Evolutionary conservation across 2,329 filamentous ascomycete species (phyloP).

Genomic region (Microthyrium microscopicum): DNA sequence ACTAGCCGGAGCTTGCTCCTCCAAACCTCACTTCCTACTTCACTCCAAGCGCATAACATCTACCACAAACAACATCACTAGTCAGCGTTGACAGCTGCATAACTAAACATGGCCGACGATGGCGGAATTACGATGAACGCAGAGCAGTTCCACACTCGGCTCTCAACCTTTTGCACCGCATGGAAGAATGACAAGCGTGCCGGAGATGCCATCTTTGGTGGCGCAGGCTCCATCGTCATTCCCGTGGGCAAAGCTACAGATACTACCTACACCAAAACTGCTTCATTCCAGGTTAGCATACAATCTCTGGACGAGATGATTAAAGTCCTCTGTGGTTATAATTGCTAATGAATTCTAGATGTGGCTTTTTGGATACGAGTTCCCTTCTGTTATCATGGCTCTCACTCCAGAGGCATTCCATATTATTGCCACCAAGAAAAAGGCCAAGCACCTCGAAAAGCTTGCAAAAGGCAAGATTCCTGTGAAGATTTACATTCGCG

Average conservation of each 20-base stretch:
- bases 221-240: constrained; percentile 71
- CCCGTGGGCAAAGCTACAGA: constrained; percentile 94
- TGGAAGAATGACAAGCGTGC: constrained; percentile 95
- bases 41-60: too few relatives aligned
- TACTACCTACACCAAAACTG: constrained; percentile 81
- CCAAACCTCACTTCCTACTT: too few relatives aligned
- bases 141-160: constrained; percentile 82
- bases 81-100: too few relatives aligned
- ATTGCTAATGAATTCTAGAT: constrained; percentile 41
- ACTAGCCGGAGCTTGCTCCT: too few relatives aligned
- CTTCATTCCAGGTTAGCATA: constrained; percentile 72
- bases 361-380: constrained; percentile 97
- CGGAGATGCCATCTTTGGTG: constrained; percentile 70
- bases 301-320: constrained; percentile 8
- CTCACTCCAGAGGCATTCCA: constrained; percentile 79
- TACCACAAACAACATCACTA: too few relatives aligned
- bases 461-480: constrained; percentile 85
- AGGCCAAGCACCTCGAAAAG: constrained; percentile 68
- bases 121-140: constrained; percentile 92
- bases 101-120: constrained; percentile 45
- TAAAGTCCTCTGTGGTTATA: constrained; percentile 1
- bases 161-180: constrained; percentile 69
- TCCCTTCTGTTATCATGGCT: constrained; percentile 86
- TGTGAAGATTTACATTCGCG: constrained; percentile 77
- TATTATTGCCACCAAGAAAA: constrained; percentile 91